Evolutionary conservation across 805 yeast genomes (phyloP), one percentile per base, ranked within the genome.

Genomic region (Wickerhamiella musiphila): DNA sequence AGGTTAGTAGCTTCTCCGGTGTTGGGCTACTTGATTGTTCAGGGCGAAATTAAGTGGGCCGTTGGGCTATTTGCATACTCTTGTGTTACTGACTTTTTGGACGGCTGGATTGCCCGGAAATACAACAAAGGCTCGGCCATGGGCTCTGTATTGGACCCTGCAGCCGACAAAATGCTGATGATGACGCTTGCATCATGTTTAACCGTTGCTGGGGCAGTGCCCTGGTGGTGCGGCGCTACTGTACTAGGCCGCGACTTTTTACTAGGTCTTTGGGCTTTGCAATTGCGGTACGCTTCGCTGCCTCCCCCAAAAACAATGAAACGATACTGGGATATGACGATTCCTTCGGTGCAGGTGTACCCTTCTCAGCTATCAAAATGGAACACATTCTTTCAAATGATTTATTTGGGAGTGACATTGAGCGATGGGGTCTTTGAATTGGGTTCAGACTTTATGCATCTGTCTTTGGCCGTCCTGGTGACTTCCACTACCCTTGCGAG

Each of bases 161-260:
- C 82, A 57, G 99, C 98, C 0, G 99, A 90, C 51, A 90, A 90
- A 51, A 60, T 78, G 11, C 61, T 90, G 29, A 83, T 90, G 94
- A 66, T 86, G 14, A 70, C 78, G 0, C 70, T 93, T 32, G 84
- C 96, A 0, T 62, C 73, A 0, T 71, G 93, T 32, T 56, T 90
- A 35, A 72, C 86, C 0, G 65, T 73, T 42, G 58, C 73, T 9
- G 64, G 72, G 31, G 61, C 66, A 13, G 75, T 90, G 46, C 96
- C 98, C 1, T 12, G 45, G 29, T 48, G 46, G 67, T 23, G 68
- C 65, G 49, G 60, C 69, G 50, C 57, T 0, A 42, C 82, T 13
- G 82, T 90, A 18, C 60, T 90, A 13, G 95, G 95, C 0, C 65
- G 95, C 44, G 98, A 90, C 50, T 61, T 73, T 2, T 48, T 73